Evolutionary conservation across 805 yeast genomes (phyloP).

Genomic region (Wickerhamiella vanderwaltii): DNA sequence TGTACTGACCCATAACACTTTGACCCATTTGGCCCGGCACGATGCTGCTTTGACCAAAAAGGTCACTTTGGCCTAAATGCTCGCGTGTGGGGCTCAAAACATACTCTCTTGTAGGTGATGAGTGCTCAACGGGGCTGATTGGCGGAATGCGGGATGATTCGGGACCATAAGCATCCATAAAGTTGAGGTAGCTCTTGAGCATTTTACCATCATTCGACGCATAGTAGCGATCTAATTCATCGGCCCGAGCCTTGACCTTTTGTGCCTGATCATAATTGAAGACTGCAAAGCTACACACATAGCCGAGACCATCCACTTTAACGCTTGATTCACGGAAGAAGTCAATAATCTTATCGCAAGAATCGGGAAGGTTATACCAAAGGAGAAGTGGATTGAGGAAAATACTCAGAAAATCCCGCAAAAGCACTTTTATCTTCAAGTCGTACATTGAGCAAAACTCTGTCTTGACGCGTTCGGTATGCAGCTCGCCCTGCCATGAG

Average conservation of each 20-base stretch:
- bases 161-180: conserved; percentile 67
- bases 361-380: conserved; percentile 67
- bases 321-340: conserved; percentile 82
- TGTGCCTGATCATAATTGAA: conserved; percentile 59
- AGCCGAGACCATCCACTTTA: conserved; percentile 88
- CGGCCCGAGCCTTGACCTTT: conserved; percentile 28
- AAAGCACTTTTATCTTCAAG: conserved; percentile 53
- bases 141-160: neutral
- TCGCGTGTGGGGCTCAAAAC: no score
- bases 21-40: conserved; percentile 3
- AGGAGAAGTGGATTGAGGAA: conserved; percentile 79
- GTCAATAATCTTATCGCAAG: conserved; percentile 68
- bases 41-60: neutral
- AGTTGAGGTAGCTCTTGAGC: conserved; percentile 82
- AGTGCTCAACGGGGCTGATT: neutral
- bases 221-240: conserved; percentile 29
- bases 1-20: conserved; percentile 27
- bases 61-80: neutral
- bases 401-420: conserved; percentile 71
- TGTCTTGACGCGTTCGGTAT: conserved; percentile 69
- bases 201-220: conserved; percentile 63
- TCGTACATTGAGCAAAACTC: conserved; percentile 75
- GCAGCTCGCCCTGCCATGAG: conserved; percentile 75
- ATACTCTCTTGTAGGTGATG: conserved; percentile 23
- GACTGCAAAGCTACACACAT: conserved; percentile 89